phyloP scores from a whole-genome alignment of 2,329 filamentous ascomycete genomes.

The Trichoderma breve region DNA sequence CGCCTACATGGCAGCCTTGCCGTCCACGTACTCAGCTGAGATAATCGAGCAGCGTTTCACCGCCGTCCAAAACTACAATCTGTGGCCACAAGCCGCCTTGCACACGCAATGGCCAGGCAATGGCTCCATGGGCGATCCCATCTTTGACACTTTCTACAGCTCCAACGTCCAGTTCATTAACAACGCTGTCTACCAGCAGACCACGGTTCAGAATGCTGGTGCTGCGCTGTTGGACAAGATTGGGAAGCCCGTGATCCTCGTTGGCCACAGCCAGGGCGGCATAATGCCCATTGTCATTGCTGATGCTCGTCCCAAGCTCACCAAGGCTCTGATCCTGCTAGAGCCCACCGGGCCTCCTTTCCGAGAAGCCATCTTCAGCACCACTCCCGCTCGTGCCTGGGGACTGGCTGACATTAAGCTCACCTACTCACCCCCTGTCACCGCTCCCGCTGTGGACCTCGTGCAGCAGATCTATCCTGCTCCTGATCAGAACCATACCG shows the following conservation, averaged over 20 bases:
- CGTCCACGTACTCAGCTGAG: slow-evolving; percentile 34
- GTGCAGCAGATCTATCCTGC: slow-evolving; percentile 30
- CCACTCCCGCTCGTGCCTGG: slow-evolving; percentile 36
- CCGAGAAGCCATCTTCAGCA: slow-evolving; percentile 40
- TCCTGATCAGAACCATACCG: slow-evolving; percentile 24
- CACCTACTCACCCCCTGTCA: slow-evolving; percentile 45
- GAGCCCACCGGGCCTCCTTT: slow-evolving; percentile 51
- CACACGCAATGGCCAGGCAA: slow-evolving; percentile 46
- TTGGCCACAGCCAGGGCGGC: slow-evolving; percentile 49
- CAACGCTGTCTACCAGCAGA: slow-evolving; percentile 37
- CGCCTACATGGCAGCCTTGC: slow-evolving; percentile 26
- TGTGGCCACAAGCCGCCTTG: slow-evolving; percentile 40
- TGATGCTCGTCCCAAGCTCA: slow-evolving; percentile 41
- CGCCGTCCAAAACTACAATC: slow-evolving; percentile 31
- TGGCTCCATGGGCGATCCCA: slow-evolving; percentile 38
- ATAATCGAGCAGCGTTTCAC: slow-evolving; percentile 40
- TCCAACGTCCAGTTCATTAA: slow-evolving; percentile 39
- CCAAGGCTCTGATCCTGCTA: slow-evolving; percentile 42
- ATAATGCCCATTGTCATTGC: slow-evolving; percentile 41
- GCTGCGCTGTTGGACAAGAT: slow-evolving; percentile 44
- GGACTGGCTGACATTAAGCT: slow-evolving; percentile 50
- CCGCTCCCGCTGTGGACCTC: slow-evolving; percentile 36
- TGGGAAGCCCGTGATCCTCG: slow-evolving; percentile 38
- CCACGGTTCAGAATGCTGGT: slow-evolving; percentile 39
- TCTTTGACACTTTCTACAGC: slow-evolving; percentile 43